Conservation (phyloP, 257 asterid genomes). For the Solanum chiquidenum region DNA sequence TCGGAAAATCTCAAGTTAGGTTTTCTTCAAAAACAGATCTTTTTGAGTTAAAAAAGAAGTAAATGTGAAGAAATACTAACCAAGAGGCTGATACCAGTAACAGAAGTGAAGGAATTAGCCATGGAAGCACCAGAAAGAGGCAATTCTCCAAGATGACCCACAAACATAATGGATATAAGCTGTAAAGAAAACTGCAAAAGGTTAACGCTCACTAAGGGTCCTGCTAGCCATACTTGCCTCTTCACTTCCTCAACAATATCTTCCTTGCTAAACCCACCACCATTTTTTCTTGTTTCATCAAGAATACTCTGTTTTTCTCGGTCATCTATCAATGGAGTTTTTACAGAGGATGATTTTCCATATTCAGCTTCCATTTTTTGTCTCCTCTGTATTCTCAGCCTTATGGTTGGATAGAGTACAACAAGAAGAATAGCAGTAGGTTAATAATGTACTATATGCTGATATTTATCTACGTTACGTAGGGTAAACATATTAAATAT, state of each 20-base stretch:
- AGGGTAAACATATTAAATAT: neutral
- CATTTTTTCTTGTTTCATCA: neutral
- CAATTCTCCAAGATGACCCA: slow-evolving; percentile 74
- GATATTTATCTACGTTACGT: neutral
- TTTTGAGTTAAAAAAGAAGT: neutral
- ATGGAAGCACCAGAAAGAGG: slow-evolving; percentile 72
- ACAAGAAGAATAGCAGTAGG: neutral
- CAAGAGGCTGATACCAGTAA: slow-evolving; percentile 77
- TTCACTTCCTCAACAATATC: slow-evolving; percentile 46
- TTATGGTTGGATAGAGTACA: neutral
- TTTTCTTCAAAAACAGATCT: neutral
- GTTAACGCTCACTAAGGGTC: slow-evolving; percentile 51
- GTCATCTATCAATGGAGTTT: neutral
- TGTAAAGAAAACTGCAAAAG: slow-evolving; percentile 53
- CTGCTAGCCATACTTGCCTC: slow-evolving; percentile 74
- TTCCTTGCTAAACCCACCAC: slow-evolving; percentile 1
- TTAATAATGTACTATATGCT: no score
- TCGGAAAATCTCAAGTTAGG: neutral
- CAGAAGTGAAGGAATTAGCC: slow-evolving; percentile 79
- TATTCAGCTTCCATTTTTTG: neutral
- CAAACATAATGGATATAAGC: slow-evolving; percentile 76
- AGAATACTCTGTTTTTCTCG: neutral
- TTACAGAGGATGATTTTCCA: neutral
- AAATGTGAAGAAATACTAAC: slow-evolving; percentile 9
- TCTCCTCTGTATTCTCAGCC: neutral